Percentiles rank a stretch among this genome's conserved stretches.
Evolutionary conservation across 371 early-diverging fungal species (phyloP).

Genomic region (Actinomucor elegans): DNA sequence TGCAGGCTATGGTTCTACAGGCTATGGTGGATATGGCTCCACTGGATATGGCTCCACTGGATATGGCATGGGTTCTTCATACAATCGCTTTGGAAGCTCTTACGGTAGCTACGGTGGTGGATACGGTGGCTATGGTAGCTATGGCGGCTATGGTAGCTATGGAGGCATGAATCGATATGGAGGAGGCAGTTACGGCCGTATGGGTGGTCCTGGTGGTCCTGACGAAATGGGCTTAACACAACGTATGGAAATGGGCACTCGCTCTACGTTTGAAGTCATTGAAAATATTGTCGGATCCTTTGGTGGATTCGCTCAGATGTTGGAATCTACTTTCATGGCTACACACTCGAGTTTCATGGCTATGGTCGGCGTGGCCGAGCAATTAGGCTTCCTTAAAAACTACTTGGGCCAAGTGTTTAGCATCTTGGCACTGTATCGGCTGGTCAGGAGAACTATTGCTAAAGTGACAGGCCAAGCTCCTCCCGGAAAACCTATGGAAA

Average conservation of each 20-base stretch:
- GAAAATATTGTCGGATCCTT: conserved; percentile 92
- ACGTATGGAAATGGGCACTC: conserved; percentile 83
- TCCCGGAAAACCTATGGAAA: conserved; percentile 39
- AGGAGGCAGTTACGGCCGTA: conserved; percentile 56
- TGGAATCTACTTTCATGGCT: conserved; percentile 95
- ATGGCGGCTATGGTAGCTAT: conserved; percentile 52
- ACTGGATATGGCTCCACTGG: conserved; percentile 20
- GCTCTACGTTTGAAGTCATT: conserved; percentile 87
- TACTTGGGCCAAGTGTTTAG: conserved; percentile 84
- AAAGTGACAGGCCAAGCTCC: conserved; percentile 64
- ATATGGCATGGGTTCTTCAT: conserved; percentile 41
- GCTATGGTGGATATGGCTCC: conserved; percentile 10
- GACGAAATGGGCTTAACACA: conserved; percentile 68
- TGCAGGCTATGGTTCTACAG: conserved; percentile 4
- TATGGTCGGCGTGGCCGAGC: conserved; percentile 95
- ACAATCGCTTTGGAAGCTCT: conserved; percentile 20
- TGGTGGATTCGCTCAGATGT: conserved; percentile 96
- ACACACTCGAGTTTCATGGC: conserved; percentile 97
- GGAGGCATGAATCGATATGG: conserved; percentile 32
- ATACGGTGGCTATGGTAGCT: conserved; percentile 48
- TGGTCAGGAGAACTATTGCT: conserved; percentile 58
- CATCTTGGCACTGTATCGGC: conserved; percentile 69
- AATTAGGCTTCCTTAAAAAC: conserved; percentile 82
- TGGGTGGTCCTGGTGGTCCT: conserved; percentile 47
- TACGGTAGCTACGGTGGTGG: conserved; percentile 37